Conservation (phyloP, 495 filamentous ascomycete species). For the Aspergillus asperescens region DNA sequence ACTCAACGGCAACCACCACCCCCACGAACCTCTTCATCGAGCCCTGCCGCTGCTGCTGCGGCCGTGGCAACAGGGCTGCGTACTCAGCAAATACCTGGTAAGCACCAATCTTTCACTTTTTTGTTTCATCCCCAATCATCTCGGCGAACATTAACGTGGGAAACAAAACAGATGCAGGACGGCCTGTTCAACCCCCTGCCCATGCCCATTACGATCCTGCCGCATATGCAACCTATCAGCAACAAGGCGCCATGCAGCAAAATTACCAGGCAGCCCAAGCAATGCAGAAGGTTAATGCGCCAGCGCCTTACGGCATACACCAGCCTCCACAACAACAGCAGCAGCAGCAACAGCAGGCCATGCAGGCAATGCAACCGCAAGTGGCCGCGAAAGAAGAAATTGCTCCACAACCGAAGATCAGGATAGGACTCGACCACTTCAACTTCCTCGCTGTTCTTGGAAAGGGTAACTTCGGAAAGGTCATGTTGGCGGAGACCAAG, state of each 20-base stretch:
- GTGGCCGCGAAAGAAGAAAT: conserved; percentile 42
- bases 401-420: conserved; percentile 60
- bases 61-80: conserved; percentile 32
- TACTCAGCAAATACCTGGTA: conserved; percentile 36
- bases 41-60: conserved; percentile 31
- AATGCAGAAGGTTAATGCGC: conserved; percentile 19
- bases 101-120: conserved; percentile 3
- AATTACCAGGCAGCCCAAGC: conserved; percentile 19
- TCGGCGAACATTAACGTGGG: conserved; percentile 11
- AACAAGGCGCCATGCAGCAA: conserved; percentile 28
- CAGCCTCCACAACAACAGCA: conserved; percentile 39
- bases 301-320: conserved; percentile 30
- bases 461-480: conserved; percentile 99
- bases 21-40: conserved; percentile 32
- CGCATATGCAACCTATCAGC: conserved; percentile 60
- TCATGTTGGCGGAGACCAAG: conserved; percentile 99
- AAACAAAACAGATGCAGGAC: conserved; percentile 27
- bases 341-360: conserved; percentile 39
- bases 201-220: conserved; percentile 68
- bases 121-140: neutral
- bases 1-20: conserved; percentile 34
- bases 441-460: conserved; percentile 98
- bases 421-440: conserved; percentile 96
- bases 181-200: conserved; percentile 42
- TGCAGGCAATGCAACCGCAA: conserved; percentile 21